Percentiles rank a stretch among this genome's conserved stretches.
phyloP scores from a whole-genome alignment of 495 filamentous ascomycete genomes.

The Bathelium albidoporum region DNA sequence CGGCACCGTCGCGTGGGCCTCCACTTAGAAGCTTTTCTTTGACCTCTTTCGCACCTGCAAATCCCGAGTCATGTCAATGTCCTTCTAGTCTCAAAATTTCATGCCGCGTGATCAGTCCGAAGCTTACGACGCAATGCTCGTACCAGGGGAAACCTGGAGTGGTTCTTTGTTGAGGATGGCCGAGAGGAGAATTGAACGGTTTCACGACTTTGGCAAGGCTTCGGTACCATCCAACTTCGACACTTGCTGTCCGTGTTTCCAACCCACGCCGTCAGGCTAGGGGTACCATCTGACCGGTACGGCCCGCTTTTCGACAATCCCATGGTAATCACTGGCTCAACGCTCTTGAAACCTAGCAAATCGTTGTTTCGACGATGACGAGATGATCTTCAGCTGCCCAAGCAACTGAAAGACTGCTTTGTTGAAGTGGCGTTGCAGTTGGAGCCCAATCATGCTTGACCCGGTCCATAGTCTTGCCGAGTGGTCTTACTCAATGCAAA shows the following conservation, averaged over 20 bases:
- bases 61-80: background rate
- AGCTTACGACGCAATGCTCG: background rate
- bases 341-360: slow-evolving; percentile 1
- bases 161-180: background rate
- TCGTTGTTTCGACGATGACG: background rate
- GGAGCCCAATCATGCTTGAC: background rate
- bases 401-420: background rate
- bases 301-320: background rate
- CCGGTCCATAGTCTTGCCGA: background rate
- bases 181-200: background rate
- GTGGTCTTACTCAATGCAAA: background rate
- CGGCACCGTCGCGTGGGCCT: background rate
- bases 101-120: slow-evolving; percentile 3
- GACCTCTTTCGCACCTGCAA: background rate
- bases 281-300: background rate
- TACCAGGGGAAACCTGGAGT: background rate
- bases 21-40: background rate
- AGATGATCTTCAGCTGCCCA: background rate
- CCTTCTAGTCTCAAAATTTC: background rate
- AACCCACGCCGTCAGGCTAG: slow-evolving; percentile 1
- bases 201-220: background rate
- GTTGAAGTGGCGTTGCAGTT: background rate
- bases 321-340: slow-evolving; percentile 4
- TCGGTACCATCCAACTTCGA: slow-evolving; percentile 4
- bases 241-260: slow-evolving; percentile 1